Evolutionary conservation across 2,329 filamentous ascomycete genomes (phyloP), one percentile per base, ranked within the genome.

Genomic region (Colletotrichum plurivorum): DNA sequence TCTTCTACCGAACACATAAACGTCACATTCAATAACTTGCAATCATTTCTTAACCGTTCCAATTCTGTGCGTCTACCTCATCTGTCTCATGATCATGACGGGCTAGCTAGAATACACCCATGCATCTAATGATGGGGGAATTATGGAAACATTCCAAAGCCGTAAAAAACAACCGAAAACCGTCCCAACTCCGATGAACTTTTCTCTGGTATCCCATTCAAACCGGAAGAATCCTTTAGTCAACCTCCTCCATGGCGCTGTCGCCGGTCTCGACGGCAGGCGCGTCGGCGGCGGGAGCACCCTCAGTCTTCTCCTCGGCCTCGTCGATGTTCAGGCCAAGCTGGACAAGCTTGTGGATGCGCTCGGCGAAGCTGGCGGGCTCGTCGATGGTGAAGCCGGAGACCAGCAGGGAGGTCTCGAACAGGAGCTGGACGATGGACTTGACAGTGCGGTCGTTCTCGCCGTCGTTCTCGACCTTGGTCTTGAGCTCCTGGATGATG

Each of bases 311-410:
- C 84, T 97, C 94, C 67, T 93, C 90, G 80, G 95, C 93, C 87
- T 98, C 95, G 76, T 98, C 95, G 73, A 99, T 93, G 89, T 98
- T 98, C 81, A 99, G 88, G 77, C 96, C 96, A 72, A 99, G 92
- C 76, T 95, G 97, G 74, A 99, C 95, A 75, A 99, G 94, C 93
- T 98, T 98, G 93, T 99, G 95, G 83, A 99, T 98, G 83, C 96
- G 95, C 90, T 98, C 95, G 74, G 96, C 94, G 83, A 98, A 99
- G 84, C 94, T 93, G 76, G 96, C 94, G 73, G 96, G 96, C 90
- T 99, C 96, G 71, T 99, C 96, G 77, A 99, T 98, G 83, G 96
- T 98, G 93, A 99, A 99, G 78, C 96, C 96, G 76, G 96, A 98
- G 80, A 98, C 96, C 70, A 99, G 90, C 71, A 99, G 93, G 49